A percentile compares a stretch with the other conserved stretches of the same genome.
These are phyloP conservation scores for Trypanosoma lewisi DNA, from an alignment of 208 protist species.

Conservation along the genomic window DNA sequence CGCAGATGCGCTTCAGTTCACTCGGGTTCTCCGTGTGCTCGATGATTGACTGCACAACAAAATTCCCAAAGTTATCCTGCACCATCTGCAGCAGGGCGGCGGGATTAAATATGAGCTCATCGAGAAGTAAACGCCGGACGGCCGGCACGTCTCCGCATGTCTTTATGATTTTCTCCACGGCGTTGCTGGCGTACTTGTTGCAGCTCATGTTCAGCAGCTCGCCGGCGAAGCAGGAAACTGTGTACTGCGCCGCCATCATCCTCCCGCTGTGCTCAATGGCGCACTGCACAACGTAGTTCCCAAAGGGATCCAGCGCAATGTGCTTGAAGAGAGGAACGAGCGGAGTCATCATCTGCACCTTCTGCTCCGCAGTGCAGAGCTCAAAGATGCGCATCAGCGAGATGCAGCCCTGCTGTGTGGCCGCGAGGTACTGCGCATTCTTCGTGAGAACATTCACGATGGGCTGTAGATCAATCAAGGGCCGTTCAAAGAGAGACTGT, in stretches of 20 bases:
- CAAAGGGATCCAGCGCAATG: slow-evolving; percentile 76
- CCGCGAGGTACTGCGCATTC: slow-evolving; percentile 77
- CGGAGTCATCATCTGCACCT: slow-evolving; percentile 52
- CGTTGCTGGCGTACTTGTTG: slow-evolving; percentile 86
- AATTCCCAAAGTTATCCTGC: slow-evolving; percentile 83
- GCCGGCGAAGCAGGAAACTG: slow-evolving; percentile 47
- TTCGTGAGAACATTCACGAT: slow-evolving; percentile 60
- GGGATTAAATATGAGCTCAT: slow-evolving; percentile 84
- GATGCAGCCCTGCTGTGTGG: slow-evolving; percentile 87
- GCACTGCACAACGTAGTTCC: slow-evolving; percentile 91
- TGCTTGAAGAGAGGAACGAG: slow-evolving; percentile 64
- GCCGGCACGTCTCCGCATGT: slow-evolving; percentile 57
- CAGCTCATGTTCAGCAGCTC: slow-evolving; percentile 73
- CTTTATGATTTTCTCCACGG: slow-evolving; percentile 79
- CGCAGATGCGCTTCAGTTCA: slow-evolving; percentile 67
- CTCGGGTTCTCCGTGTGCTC: slow-evolving; percentile 40
- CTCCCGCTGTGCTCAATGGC: slow-evolving; percentile 69
- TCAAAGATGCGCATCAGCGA: slow-evolving; percentile 85
- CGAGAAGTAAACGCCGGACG: slow-evolving; percentile 60
- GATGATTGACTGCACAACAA: slow-evolving; percentile 80
- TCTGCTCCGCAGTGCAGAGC: slow-evolving; percentile 49
- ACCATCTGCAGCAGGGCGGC: slow-evolving; percentile 73
- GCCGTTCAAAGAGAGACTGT: slow-evolving; percentile 72
- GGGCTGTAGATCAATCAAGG: slow-evolving; percentile 48
- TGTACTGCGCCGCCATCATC: slow-evolving; percentile 59